Evolutionary conservation across 495 filamentous ascomycete genomes (phyloP), one percentile per base, ranked within the genome.

Genomic region (Hypoxylon intermedium): DNA sequence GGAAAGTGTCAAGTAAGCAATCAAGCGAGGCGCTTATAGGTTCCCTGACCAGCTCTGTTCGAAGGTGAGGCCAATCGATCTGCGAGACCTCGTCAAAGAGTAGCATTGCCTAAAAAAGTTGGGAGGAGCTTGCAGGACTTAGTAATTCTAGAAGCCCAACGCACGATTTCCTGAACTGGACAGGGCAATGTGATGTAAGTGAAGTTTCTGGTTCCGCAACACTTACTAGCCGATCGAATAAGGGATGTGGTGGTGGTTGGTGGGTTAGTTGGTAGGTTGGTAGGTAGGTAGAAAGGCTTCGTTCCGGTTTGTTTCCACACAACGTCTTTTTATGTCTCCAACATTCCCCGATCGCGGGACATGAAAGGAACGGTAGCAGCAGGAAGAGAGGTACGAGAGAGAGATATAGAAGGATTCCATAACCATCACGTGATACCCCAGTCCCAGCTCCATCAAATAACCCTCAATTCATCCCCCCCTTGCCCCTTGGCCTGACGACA

Each of bases 1-100:
- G 52, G 52, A 65, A 60, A 56, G 62, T 59, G 56, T 59, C 55
- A 60, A 65, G 56, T 60, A 65, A 65, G 62, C 62, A 56, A 37
- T 36, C 18, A 58, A 60, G 52, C 51, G 45, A 56, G 18, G 45
- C 9, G 15, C 20, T 7, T 65, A 60, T 37, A 54, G 51, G 49
- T 16, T 16, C 18, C 38, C 23, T 64, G 37, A 46, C 38, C 50
- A 49, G 53, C 50, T 42, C 15, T 52, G 21, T 26, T 52, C 31
- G 24, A 52, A 9, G 5, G 13, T 5, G 40, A 55, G 28, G 55
- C 54, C 49, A 51, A 59, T 53, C 18, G 51, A 60, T 52, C 37
- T 37, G 33, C 44, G 50, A 28, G 38, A 36, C 26, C 41, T 34
- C 44, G 61, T 50, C 46, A 38, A 59, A 56, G 26, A 44, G 61